Percentiles rank a stretch among this genome's conserved stretches.
These are phyloP conservation scores for Glycine soja DNA, from an alignment of 306 rosid genomes.

Conservation along the genomic window DNA sequence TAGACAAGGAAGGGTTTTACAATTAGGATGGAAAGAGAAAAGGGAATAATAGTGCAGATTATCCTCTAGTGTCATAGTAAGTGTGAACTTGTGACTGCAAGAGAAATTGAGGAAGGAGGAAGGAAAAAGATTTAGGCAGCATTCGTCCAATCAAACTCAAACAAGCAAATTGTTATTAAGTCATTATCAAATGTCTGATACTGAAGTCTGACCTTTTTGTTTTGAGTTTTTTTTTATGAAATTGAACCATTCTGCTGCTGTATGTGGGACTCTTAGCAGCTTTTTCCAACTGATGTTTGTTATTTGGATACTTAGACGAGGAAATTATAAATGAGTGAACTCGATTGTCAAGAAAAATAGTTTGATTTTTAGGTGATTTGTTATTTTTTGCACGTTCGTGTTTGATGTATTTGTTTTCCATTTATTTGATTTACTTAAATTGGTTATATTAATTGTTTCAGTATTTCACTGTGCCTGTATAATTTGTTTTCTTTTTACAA, in stretches of 20 bases:
- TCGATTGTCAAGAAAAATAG: neutral
- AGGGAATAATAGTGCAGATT: neutral
- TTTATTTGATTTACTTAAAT: neutral
- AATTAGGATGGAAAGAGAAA: neutral
- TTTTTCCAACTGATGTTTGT: neutral
- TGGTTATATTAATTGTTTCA: constrained; percentile 9
- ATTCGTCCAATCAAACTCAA: neutral
- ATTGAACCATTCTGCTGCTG: constrained; percentile 11
- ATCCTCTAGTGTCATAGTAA: neutral
- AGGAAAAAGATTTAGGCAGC: neutral
- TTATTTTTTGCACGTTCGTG: neutral
- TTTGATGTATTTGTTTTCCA: neutral
- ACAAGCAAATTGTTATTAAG: neutral
- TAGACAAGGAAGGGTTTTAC: neutral
- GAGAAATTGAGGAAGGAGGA: neutral
- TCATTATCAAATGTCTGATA: neutral
- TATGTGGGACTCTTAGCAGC: neutral
- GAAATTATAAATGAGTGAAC: constrained; percentile 1
- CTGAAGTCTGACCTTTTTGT: neutral
- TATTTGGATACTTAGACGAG: neutral
- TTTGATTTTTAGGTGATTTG: neutral
- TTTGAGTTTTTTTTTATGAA: neutral
- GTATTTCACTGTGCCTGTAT: neutral
- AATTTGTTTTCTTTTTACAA: neutral
- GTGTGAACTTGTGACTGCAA: neutral